Percentiles rank a stretch among this genome's conserved stretches.
Evolutionary conservation across 495 filamentous ascomycete species (phyloP).

Genomic region (Sordaria brevicollis): DNA sequence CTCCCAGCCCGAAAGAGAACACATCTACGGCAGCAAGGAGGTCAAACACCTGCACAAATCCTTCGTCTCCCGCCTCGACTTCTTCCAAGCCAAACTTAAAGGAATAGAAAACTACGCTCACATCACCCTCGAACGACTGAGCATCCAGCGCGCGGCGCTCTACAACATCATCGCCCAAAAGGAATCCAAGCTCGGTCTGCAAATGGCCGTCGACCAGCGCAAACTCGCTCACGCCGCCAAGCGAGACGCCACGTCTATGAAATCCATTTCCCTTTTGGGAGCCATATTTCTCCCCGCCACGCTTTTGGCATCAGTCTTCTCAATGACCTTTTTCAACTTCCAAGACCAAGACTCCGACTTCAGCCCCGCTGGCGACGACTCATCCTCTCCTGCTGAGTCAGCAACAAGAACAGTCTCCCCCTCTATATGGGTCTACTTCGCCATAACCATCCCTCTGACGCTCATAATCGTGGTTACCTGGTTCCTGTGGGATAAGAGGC

Average conservation of each 20-base stretch:
- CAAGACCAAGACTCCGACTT: constrained; percentile 4
- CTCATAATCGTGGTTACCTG: constrained; percentile 33
- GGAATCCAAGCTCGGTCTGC: constrained; percentile 44
- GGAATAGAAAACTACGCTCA: constrained; percentile 47
- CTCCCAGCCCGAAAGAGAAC: background rate
- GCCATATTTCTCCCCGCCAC: constrained; percentile 47
- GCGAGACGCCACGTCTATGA: constrained; percentile 46
- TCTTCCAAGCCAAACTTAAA: constrained; percentile 42
- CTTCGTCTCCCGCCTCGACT: constrained; percentile 39
- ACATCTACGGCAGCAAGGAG: constrained; percentile 10
- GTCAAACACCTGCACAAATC: constrained; percentile 31
- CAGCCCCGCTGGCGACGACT: background rate
- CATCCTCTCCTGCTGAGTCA: background rate
- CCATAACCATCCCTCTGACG: constrained; percentile 40
- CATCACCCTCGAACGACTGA: constrained; percentile 40
- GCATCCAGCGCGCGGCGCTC: constrained; percentile 43
- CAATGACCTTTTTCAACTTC: constrained; percentile 50
- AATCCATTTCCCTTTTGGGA: constrained; percentile 44
- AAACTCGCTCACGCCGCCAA: constrained; percentile 46
- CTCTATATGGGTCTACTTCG: constrained; percentile 46
- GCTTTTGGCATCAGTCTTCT: constrained; percentile 43
- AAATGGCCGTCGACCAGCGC: constrained; percentile 47
- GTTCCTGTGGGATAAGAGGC: constrained; percentile 35
- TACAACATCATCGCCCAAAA: constrained; percentile 51
- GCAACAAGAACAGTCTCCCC: constrained; percentile 22